Percentiles rank a stretch among this genome's conserved stretches.
Conservation (phyloP, 2,329 filamentous ascomycete genomes). For the Aspergillus proliferans region DNA sequence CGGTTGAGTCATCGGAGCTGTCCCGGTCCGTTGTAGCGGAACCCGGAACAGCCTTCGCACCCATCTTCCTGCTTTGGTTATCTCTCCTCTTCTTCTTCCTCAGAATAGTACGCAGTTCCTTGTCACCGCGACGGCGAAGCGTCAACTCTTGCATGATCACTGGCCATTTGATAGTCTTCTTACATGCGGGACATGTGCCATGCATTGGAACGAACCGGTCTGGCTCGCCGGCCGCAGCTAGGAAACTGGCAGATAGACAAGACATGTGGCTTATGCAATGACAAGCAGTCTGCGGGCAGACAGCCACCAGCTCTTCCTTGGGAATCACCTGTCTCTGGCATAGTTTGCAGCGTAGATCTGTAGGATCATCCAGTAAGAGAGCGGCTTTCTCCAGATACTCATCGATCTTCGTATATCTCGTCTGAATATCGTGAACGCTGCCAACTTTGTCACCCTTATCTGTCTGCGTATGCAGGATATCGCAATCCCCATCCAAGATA, state of each 20-base stretch:
- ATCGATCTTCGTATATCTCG: constrained; percentile 48
- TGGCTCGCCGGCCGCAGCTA: constrained; percentile 34
- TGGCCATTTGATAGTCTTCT: constrained; percentile 59
- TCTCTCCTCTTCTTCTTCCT: constrained; percentile 50
- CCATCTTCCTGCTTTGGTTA: constrained; percentile 19
- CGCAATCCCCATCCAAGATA: constrained; percentile 44
- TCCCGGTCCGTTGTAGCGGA: constrained; percentile 5
- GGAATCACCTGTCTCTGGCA: constrained; percentile 40
- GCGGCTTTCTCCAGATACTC: constrained; percentile 48
- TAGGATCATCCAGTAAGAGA: constrained; percentile 34
- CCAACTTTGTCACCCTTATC: constrained; percentile 21
- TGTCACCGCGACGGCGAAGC: constrained; percentile 62
- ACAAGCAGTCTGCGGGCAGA: constrained; percentile 49
- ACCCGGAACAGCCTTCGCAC: neutral
- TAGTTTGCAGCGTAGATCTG: constrained; percentile 41
- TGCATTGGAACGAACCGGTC: constrained; percentile 56
- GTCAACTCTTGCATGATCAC: constrained; percentile 78
- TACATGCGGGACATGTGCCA: constrained; percentile 68
- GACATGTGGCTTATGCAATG: constrained; percentile 47
- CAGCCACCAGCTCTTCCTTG: constrained; percentile 38
- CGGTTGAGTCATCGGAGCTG: constrained; percentile 9
- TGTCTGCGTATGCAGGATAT: constrained; percentile 1
- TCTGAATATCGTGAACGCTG: constrained; percentile 43
- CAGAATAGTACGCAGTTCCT: constrained; percentile 60
- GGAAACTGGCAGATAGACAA: constrained; percentile 50